Conservation (phyloP, 208 protist species). For the Leishmania braziliensis region DNA sequence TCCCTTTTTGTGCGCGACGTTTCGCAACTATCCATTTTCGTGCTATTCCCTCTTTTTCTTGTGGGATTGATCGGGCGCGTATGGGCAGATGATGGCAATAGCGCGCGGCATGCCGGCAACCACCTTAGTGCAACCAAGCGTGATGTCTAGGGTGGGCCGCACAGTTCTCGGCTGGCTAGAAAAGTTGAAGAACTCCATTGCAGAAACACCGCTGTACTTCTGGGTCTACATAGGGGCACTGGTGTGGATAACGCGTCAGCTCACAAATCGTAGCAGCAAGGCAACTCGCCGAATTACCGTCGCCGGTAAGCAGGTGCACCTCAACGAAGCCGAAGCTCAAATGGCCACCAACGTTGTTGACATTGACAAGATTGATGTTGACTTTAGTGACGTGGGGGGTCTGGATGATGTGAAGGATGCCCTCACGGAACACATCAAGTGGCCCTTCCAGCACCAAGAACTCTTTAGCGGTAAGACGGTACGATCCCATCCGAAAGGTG, state of each 20-base stretch:
- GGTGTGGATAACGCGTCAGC: slow-evolving; percentile 50
- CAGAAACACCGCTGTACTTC: slow-evolving; percentile 61
- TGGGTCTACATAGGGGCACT: slow-evolving; percentile 75
- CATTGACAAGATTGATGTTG: slow-evolving; percentile 57
- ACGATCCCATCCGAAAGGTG: slow-evolving; percentile 98
- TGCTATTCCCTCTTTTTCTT: not conserved
- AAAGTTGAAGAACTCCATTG: slow-evolving; percentile 32
- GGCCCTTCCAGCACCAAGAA: slow-evolving; percentile 82
- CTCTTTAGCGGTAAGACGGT: slow-evolving; percentile 74
- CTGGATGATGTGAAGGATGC: slow-evolving; percentile 77
- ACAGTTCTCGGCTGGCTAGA: slow-evolving; percentile 25
- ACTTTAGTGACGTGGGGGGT: slow-evolving; percentile 73
- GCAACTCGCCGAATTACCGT: slow-evolving; percentile 51
- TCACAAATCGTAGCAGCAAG: slow-evolving; percentile 52
- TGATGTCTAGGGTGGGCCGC: slow-evolving; percentile 27
- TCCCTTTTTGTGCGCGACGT: not conserved
- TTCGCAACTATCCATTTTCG: not conserved
- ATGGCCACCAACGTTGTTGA: slow-evolving; percentile 74
- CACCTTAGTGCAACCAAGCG: slow-evolving; percentile 13
- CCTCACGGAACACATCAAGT: slow-evolving; percentile 85
- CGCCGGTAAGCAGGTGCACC: slow-evolving; percentile 37
- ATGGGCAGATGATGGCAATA: slow-evolving; percentile 21
- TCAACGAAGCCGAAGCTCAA: slow-evolving; percentile 69
- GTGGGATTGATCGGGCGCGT: not conserved
- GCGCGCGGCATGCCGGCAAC: slow-evolving; percentile 20